Base-by-base conservation (phyloP, 805 yeast genomes). In the Ogataea corticis region DNA sequence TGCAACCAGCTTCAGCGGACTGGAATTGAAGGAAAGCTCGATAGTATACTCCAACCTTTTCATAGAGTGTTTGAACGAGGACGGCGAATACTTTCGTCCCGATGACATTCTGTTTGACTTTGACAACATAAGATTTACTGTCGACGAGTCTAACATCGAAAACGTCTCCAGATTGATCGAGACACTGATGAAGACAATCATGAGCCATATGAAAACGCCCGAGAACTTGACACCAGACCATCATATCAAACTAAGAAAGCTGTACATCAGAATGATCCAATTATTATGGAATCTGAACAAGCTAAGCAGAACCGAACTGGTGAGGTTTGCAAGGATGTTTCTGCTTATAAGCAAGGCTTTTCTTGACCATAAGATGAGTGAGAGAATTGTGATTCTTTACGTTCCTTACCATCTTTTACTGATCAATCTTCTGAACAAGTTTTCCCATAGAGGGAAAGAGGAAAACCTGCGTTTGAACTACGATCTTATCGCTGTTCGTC, bases 351-450 rank as follows among this genome's bases (percentile, higher is more conserved):
- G 51, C 25, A 29, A 43, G 11, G 18, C 45, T 4, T 34, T 51
- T 7, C 19, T 54, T 10, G 56, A 54, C 4, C 13, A 10, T 5
- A 28, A 40, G 6, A 40, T 33, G 4, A 43, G 39, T 19, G 48
- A 50, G 14, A 49, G 40, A 32, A 27, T 48, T 7, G 14, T 23
- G 3, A 5, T 61, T 9, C 37, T 52, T 11, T 54, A 38, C 40
- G 51, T 52, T n/a, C 64, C 68, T 1, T 62, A 52, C 41, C 52
- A 52, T 30, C 27, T 62, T 7, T 14, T 57, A 1, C 45, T 58
- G 7, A 23, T 61, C 28, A 46, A 42, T 16, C 29, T 60, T 14
- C 19, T 55, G 11, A 51, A 50, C 15, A 52, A 54, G 18, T 46
- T 58, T 32, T 18, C 54, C 1, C 45, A 52, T 12, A 15, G 31